A percentile compares a stretch with the other conserved stretches of the same genome.
Evolutionary conservation across 2,329 filamentous ascomycete species (phyloP).

Genomic region (Alternaria longipes): DNA sequence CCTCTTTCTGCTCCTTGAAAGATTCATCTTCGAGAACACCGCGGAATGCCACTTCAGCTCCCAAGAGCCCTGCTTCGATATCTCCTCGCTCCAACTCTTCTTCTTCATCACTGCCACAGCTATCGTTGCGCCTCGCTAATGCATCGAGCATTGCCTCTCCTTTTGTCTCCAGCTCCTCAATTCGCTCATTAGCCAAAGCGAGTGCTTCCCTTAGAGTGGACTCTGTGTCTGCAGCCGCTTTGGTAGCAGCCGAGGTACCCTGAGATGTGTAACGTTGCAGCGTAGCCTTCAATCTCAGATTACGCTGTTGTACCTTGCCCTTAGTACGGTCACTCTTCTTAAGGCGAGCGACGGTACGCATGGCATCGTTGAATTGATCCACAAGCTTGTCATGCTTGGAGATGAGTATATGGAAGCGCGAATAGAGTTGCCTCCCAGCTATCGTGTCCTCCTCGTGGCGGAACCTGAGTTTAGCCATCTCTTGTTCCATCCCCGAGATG

Average conservation of each 20-base stretch:
- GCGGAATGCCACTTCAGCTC: conserved; percentile 19
- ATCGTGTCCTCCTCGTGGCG: conserved; percentile 8
- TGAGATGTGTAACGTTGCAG: conserved; percentile 8
- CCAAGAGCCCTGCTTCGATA: conserved; percentile 10
- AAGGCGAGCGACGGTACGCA: conserved; percentile 11
- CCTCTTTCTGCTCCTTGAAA: conserved; percentile 22
- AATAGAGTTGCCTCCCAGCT: conserved; percentile 3
- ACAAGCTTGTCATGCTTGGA: conserved; percentile 17
- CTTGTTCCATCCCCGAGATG: neutral
- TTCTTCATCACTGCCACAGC: conserved; percentile 7
- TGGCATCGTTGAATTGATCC: conserved; percentile 12
- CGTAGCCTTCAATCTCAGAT: conserved; percentile 23
- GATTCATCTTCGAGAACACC: conserved; percentile 26
- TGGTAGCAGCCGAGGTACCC: neutral
- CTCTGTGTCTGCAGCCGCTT: conserved; percentile 6
- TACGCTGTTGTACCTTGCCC: conserved; percentile 27
- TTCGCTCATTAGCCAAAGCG: conserved; percentile 18
- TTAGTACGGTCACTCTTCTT: conserved; percentile 30
- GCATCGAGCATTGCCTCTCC: conserved; percentile 22
- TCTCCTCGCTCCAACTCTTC: conserved; percentile 12
- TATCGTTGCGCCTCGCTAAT: conserved; percentile 9
- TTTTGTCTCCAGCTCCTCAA: conserved; percentile 27
- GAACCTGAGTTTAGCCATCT: conserved; percentile 4
- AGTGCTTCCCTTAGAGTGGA: conserved; percentile 23
- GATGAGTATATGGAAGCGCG: neutral